Evolutionary conservation across 768 basidiomycete species (phyloP), one percentile per base, ranked within the genome.

Genomic region (Suillus decipiens): DNA sequence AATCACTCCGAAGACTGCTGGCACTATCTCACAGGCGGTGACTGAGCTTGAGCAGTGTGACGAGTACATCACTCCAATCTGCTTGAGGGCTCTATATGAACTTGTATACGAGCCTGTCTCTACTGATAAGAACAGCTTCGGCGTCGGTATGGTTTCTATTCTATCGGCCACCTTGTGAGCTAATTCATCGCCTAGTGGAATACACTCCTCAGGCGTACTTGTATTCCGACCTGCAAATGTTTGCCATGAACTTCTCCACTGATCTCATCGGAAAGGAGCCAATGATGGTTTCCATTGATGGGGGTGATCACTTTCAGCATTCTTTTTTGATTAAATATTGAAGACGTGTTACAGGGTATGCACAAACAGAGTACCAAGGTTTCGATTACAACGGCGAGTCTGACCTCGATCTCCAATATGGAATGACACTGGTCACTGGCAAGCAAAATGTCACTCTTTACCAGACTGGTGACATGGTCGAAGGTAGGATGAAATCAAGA

Each of bases 351-450:
- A 17, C 34, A 75, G 75, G 75, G 22, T 66, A 66, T 61, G 43
- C 34, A 9, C 77, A 77, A 59, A 76, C 71, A 0, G 57, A 64
- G 22, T 61, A 71, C 43, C 69, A 74, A 65, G 76, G 80, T 51
- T 83, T 85, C 66, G 67, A 75, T 22, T 76, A 77, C 68, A 84
- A 83, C 64, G 85, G 81, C 56, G 86, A 88, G 69, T 82, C 84
- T 24, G 77, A 85, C 65, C 77, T 88, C 19, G 86, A 87, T 71
- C 76, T 88, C 10, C 72, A 86, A 72, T 86, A 84, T 61, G 79
- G 78, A 17, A 82, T 87, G 84, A 72, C 76, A 8, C 76, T 87
- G 37, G 78, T 80, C 15, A 78, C 77, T 3, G 71, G 68, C 11
- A 70, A 73, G 10, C 81, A 81, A 64, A 65, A 69, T 6, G 77